These are phyloP conservation scores for Excoecaria agallocha DNA, from an alignment of 345 rosid genomes.

Conservation along the genomic window DNA sequence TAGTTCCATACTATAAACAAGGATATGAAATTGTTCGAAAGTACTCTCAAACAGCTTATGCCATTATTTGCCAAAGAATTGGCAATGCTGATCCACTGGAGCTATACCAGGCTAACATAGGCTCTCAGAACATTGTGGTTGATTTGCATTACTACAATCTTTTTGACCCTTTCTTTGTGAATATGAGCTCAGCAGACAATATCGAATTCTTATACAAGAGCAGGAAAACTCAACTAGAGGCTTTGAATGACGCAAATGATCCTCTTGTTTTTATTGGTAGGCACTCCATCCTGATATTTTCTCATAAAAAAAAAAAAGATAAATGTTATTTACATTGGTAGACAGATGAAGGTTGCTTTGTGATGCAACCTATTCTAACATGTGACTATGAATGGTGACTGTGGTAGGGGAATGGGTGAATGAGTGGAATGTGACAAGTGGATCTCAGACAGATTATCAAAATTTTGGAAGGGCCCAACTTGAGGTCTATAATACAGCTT, in stretches of 20 bases:
- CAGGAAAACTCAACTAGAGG: constrained; percentile 54
- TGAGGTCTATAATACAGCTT: constrained; percentile 61
- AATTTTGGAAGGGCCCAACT: constrained; percentile 59
- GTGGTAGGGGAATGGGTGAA: constrained; percentile 78
- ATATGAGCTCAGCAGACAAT: constrained; percentile 53
- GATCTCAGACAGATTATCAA: constrained; percentile 56
- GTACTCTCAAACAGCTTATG: constrained; percentile 51
- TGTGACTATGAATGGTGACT: not conserved
- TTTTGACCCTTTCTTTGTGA: constrained; percentile 52
- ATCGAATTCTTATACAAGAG: constrained; percentile 48
- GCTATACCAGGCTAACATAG: constrained; percentile 60
- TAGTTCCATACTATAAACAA: constrained; percentile 56
- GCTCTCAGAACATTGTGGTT: constrained; percentile 55
- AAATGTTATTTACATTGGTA: no score
- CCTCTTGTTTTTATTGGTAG: constrained; percentile 61
- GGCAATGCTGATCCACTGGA: constrained; percentile 72
- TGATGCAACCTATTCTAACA: not conserved
- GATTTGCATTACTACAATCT: constrained; percentile 79
- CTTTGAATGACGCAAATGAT: constrained; percentile 47
- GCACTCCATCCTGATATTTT: not conserved
- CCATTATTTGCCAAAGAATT: constrained; percentile 68
- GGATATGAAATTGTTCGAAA: constrained; percentile 61
- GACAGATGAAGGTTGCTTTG: no score
- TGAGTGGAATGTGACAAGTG: constrained; percentile 59
- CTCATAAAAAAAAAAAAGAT: no score